These are phyloP conservation scores for Cucurbita pepo DNA, from an alignment of 306 rosid species.

Conservation along the genomic window DNA sequence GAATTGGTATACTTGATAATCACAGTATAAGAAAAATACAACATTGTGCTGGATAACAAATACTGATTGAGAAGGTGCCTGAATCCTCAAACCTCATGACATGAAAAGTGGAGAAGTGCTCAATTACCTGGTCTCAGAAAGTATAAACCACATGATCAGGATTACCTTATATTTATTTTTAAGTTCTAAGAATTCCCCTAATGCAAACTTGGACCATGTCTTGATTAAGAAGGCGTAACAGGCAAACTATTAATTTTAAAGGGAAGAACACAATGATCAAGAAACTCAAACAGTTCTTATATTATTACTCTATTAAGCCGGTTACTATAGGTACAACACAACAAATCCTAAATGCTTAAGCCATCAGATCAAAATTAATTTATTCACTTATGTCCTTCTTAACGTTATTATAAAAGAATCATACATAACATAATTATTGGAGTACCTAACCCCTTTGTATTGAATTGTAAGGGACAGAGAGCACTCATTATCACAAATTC, in stretches of 20 bases:
- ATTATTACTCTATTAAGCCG: neutral
- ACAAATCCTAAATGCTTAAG: neutral
- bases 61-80: neutral
- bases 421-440: neutral
- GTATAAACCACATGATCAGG: neutral
- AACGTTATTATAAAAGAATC: neutral
- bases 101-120: neutral
- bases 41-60: neutral
- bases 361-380: neutral
- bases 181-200: neutral
- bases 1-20: neutral
- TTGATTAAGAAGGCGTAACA: neutral
- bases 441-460: neutral
- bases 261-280: neutral
- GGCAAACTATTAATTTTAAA: neutral
- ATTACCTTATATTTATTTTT: neutral
- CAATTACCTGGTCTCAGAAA: neutral
- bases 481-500: neutral
- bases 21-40: neutral
- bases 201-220: neutral
- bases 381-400: neutral
- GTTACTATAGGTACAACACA: neutral
- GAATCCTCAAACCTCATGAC: neutral
- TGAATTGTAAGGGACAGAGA: neutral
- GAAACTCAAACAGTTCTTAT: neutral